Base-by-base conservation (phyloP, 169 alveolate genomes). In the Plasmodium vinckei region DNA sequence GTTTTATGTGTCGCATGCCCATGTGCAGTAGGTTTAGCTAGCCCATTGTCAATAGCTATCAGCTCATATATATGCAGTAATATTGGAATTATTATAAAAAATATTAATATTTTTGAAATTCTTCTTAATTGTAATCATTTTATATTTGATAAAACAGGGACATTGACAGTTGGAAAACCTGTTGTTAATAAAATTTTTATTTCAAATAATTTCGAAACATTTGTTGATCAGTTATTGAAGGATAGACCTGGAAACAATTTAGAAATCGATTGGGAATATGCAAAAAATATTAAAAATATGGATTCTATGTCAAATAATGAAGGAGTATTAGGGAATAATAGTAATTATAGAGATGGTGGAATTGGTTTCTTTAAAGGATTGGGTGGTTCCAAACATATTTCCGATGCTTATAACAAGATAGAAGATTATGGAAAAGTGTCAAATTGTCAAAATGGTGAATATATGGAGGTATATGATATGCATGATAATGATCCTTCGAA, bases 1-100 rank as follows among this genome's bases (percentile, higher is more conserved):
- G 67, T 79, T 44, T 79, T 79, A 65, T 79, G 89, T 67, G 89
- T 79, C 23, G 89, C 89, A 17, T 79, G 89, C 25, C 89, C 89
- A 17, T 79, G 89, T 79, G 89, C 89, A n/a, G 89, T 79, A 1
- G 82, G 89, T n/a, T 47, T 79, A 44, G 89, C 89, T 46, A 79
- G 89, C 44, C 89, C 89, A 7, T 59, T 79, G 17, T 79, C 89
- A 44, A 79, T 79, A 27, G 82, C 89, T 27, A 79, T 79, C 25
- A 79, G 89, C 56, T 65, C 89, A 17, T 79, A 79, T 25, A 79
- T 79, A 53, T 79, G 89, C 27, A 79, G 89, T 44, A 79, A 27
- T 47, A 79, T 79, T 51, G 89, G 89, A 23, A 67, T 79, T 27
- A 79, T 79, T 53, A 65, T 79, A 65, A 79, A 79, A 33, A 79